phyloP scores from a whole-genome alignment of 2,329 filamentous ascomycete genomes.

The Neonectria punicea region DNA sequence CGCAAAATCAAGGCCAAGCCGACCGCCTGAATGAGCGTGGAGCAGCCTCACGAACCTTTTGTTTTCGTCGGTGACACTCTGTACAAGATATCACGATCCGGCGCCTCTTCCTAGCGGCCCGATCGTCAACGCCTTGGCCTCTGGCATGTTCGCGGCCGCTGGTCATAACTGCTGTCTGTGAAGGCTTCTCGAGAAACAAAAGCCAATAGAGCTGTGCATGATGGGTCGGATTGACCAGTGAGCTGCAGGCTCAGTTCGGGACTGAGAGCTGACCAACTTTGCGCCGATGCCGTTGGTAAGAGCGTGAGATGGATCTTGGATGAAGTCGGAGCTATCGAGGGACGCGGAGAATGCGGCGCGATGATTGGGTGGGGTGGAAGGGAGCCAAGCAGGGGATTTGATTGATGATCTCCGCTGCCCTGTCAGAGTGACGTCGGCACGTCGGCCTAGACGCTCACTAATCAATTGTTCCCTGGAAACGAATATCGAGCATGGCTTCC shows the following conservation, averaged over 20 bases:
- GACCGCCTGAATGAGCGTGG: not conserved
- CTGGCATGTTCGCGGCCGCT: slow-evolving; percentile 4
- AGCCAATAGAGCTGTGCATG: not conserved
- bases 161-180: slow-evolving; percentile 21
- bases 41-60: slow-evolving; percentile 56
- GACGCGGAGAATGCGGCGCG: slow-evolving; percentile 15
- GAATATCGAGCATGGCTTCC: not conserved
- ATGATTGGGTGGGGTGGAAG: slow-evolving; percentile 17
- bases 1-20: not conserved
- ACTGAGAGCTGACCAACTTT: not conserved
- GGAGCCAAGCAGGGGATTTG: not conserved
- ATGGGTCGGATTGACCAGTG: not conserved
- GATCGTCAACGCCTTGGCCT: slow-evolving; percentile 27
- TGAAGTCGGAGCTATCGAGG: slow-evolving; percentile 3
- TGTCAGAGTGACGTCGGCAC: slow-evolving; percentile 10
- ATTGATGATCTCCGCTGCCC: not conserved
- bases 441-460: not conserved
- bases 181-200: not conserved
- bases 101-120: slow-evolving; percentile 65
- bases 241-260: not conserved
- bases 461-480: no score
- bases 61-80: slow-evolving; percentile 72
- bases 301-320: slow-evolving; percentile 4
- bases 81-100: slow-evolving; percentile 71
- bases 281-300: slow-evolving; percentile 6